Base-by-base conservation (phyloP, 208 protist genomes). In the Trypanosoma lewisi region DNA sequence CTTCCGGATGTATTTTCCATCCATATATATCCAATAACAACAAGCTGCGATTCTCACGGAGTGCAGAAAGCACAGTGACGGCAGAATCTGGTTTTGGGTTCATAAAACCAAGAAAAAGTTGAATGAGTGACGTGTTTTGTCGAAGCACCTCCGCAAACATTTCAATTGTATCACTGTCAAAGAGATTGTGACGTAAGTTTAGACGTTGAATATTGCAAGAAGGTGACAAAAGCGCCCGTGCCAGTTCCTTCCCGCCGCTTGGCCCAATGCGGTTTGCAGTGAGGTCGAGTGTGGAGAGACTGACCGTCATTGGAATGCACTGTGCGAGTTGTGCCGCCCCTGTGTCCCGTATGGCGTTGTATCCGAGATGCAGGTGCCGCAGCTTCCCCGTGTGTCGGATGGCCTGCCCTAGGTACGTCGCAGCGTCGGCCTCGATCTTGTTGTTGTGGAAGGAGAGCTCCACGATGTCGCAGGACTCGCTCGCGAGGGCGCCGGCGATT, bases 61-160 rank as follows among this genome's bases (percentile, higher is more conserved):
- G 70, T 6, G 82, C 73, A 4, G 60, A 54, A 33, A 95, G 80
- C 31, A 93, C 84, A 27, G 64, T 23, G 23, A 62, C 78, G 0
- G 83, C 77, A 9, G 70, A 70, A n/a, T 88, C 78, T 17, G 86
- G 73, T 21, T 69, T 77, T 6, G 89, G 84, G 42, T 80, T 88
- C 89, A 95, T 95, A 75, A 87, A 93, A 55, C 89, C 89, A n/a
- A 95, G 82, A 59, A 93, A 95, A 44, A 95, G 84, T 72, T 95
- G 89, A 63, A 91, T 91, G 33, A 95, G 78, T 1, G 86, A 93
- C 21, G 76, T 83, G 67, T 95, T 95, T 23, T 54, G 52, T 4
- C 52, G 41, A 2, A 95, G 12, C 25, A 93, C 89, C n/a, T 82
- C 76, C 0, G 60, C 82, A 50, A 86, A 95, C 54, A 50, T 57